Base-by-base conservation (phyloP, 805 yeast genomes). In the Yarrowia hollandica region DNA sequence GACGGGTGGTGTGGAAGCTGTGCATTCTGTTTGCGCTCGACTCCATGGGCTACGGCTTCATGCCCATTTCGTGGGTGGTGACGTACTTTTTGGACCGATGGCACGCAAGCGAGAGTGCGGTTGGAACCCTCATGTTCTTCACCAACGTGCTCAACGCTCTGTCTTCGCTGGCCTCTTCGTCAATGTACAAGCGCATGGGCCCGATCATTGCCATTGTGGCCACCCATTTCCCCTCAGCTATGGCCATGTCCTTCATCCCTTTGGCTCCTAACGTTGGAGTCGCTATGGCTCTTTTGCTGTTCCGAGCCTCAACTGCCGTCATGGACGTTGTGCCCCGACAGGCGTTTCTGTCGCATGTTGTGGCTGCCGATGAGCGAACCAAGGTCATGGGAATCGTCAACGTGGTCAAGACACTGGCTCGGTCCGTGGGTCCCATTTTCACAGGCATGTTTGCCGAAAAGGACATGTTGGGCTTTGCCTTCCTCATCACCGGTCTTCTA, bases 251-350 rank as follows among this genome's bases (percentile, higher is more conserved):
- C 2, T 50, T 76, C 12, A 75, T 83, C 10, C 88, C 89, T 5
- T 62, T 79, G 3, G 72, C 78, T 7, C 75, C 78, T 15, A 61
- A 62, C 19, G 66, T 66, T 34, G 62, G 74, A n/a, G 61, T 68
- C 0, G 86, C 92, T 0, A 76, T 86, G 23, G 59, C 73, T 0
- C 70, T 82, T 5, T 74, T 86, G 30, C 64, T 84, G 18, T 68
- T 80, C 22, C 82, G 88, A 63, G 83, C 83, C 61, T 73, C 84
- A 2, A 81, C 89, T 0, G 77, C 84, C 1, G 82, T 91, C 1
- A 89, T 90, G 91, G 97, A 90, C 69, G 96, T 90, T 25, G 94
- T 90, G 2, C 96, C 97, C 6, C 80, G 97, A 55, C 96, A 90
- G 71, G 81, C 90, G 8, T 75, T 90, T 37, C 72, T 90, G 52